A percentile compares a stretch with the other conserved stretches of the same genome.
These are phyloP conservation scores for Trichoderma citrinoviride DNA, from an alignment of 2,329 filamentous ascomycete genomes.

Conservation along the genomic window DNA sequence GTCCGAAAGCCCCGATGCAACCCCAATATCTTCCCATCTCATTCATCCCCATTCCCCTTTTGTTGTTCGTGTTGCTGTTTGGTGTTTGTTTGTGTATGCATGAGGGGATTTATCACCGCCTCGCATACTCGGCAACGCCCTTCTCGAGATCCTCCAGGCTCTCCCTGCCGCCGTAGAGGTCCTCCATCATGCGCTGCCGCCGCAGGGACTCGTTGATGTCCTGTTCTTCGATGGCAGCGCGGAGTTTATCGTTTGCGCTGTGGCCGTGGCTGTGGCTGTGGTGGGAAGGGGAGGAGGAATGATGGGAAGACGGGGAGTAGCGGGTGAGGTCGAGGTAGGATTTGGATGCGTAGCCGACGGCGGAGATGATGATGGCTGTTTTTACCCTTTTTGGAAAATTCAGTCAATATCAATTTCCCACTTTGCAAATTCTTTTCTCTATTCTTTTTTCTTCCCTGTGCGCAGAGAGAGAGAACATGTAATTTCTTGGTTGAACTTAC, in stretches of 20 bases:
- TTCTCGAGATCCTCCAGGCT: conserved; percentile 49
- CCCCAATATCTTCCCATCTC: too few relatives aligned
- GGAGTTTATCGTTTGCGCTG: conserved; percentile 27
- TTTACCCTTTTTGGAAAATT: conserved; percentile 35
- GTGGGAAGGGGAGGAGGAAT: too few relatives aligned
- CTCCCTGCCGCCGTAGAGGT: conserved; percentile 50
- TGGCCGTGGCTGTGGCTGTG: too few relatives aligned
- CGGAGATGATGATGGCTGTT: conserved; percentile 33
- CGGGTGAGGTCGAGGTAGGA: conserved; percentile 32
- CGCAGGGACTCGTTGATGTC: conserved; percentile 39
- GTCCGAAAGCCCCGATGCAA: neutral
- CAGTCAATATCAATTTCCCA: too few relatives aligned
- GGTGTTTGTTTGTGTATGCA: neutral
- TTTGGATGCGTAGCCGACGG: conserved; percentile 38
- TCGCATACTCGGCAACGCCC: conserved; percentile 48
- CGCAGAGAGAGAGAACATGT: neutral
- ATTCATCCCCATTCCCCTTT: neutral
- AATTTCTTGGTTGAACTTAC: too few relatives aligned
- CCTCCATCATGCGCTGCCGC: conserved; percentile 42
- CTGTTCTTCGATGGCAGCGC: conserved; percentile 31
- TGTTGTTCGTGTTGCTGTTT: neutral
- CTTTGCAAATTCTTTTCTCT: neutral
- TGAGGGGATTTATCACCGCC: conserved; percentile 28
- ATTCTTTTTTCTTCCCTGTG: neutral
- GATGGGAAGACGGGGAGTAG: neutral